Conservation (phyloP, 2,329 filamentous ascomycete genomes). For the Fusarium luffae region DNA sequence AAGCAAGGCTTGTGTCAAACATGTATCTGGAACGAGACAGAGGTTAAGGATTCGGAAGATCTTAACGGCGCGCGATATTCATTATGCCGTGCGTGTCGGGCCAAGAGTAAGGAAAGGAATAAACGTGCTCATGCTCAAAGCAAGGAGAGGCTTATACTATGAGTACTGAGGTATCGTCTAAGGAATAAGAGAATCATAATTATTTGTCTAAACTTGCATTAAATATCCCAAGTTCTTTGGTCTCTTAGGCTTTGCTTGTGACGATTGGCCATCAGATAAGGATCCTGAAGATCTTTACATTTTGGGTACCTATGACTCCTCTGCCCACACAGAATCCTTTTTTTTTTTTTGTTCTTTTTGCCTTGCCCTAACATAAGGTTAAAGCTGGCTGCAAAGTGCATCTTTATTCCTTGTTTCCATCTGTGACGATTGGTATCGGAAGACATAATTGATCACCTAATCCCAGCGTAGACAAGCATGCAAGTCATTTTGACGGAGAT, state of each 20-base stretch:
- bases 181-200: background rate
- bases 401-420: too few species aligned
- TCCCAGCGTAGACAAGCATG: too few species aligned
- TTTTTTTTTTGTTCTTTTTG: too few species aligned
- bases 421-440: too few species aligned
- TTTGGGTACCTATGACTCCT: too few species aligned
- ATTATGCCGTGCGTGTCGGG: background rate
- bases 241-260: background rate
- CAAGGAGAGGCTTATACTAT: background rate
- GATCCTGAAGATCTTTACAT: too few species aligned
- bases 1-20: rapidly evolving
- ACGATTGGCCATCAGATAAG: too few species aligned
- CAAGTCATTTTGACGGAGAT: background rate
- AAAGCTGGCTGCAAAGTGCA: too few species aligned
- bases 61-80: background rate
- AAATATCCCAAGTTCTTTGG: background rate
- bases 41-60: rapidly evolving
- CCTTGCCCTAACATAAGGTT: too few species aligned
- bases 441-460: rapidly evolving
- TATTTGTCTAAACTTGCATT: background rate
- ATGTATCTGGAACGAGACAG: background rate
- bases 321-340: too few species aligned
- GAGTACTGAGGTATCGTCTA: background rate
- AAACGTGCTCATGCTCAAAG: too few species aligned
- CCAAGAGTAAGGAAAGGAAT: too few species aligned